Conservation (phyloP, 1,284 basidiomycete genomes). For the Cutaneotrichosporon sp. region DNA sequence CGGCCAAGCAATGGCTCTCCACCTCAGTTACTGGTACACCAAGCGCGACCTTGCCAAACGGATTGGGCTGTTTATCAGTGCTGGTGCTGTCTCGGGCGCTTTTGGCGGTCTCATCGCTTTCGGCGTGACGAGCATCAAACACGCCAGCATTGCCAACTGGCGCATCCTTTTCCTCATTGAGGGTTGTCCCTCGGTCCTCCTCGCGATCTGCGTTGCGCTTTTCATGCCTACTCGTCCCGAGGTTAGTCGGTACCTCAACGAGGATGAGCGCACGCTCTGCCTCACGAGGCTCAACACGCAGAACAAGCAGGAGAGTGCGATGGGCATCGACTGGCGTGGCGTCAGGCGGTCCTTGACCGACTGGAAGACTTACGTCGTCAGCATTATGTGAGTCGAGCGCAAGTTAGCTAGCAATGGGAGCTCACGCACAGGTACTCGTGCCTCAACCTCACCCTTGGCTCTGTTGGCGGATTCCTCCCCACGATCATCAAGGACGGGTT, state of each 20-base stretch:
- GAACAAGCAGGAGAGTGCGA: constrained; percentile 50
- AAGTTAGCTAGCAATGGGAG: no score
- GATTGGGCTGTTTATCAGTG: constrained; percentile 50
- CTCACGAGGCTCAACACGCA: constrained; percentile 68
- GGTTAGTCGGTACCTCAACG: constrained; percentile 63
- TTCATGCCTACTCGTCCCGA: constrained; percentile 74
- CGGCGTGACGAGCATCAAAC: constrained; percentile 42
- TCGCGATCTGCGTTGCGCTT: constrained; percentile 62
- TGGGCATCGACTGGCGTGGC: constrained; percentile 47
- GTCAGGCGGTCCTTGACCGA: constrained; percentile 62
- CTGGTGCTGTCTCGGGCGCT: constrained; percentile 45
- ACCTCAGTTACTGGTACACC: constrained; percentile 44
- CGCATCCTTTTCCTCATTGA: constrained; percentile 53
- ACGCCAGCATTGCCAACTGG: constrained; percentile 33
- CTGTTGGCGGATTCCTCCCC: constrained; percentile 75
- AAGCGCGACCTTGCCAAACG: constrained; percentile 50
- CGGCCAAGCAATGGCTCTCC: constrained; percentile 45
- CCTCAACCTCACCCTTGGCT: constrained; percentile 68
- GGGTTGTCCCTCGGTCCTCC: constrained; percentile 56
- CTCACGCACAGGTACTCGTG: constrained; percentile 39
- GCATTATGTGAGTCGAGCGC: constrained; percentile 28
- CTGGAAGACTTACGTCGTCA: constrained; percentile 55
- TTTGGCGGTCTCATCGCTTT: constrained; percentile 46
- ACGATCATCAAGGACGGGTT: constrained; percentile 60
- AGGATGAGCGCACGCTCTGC: constrained; percentile 66